phyloP scores from a whole-genome alignment of 2,329 filamentous ascomycete genomes.

The Dothideomycetidae sp. region DNA sequence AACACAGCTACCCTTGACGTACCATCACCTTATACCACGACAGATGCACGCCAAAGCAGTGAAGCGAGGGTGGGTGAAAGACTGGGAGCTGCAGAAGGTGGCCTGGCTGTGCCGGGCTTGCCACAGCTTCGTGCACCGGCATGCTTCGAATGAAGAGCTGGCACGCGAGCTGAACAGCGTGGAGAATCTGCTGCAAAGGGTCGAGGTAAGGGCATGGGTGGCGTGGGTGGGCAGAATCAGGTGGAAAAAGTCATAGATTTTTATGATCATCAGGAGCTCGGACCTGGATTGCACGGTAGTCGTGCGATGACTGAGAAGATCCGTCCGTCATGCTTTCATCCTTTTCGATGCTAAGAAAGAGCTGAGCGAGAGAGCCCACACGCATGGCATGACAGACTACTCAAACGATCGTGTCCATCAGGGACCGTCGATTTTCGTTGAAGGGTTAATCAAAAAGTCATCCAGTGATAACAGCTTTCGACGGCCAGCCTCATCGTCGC shows the following conservation, averaged over 20 bases:
- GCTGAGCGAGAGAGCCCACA: too few species aligned
- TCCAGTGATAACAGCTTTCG: too few species aligned
- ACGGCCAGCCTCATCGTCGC: too few species aligned
- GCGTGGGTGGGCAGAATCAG: slow-evolving; percentile 58
- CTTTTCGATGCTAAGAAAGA: too few species aligned
- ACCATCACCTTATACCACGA: slow-evolving; percentile 76
- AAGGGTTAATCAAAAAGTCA: too few species aligned
- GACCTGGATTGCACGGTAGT: too few species aligned
- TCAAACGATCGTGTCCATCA: too few species aligned
- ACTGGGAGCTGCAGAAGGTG: slow-evolving; percentile 61
- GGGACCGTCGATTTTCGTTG: too few species aligned
- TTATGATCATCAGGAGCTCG: too few species aligned
- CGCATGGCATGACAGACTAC: too few species aligned
- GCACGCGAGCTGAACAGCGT: slow-evolving; percentile 60
- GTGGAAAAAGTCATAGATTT: slow-evolving; percentile 46
- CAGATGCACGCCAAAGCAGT: slow-evolving; percentile 61
- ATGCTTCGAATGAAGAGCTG: slow-evolving; percentile 63
- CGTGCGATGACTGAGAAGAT: too few species aligned
- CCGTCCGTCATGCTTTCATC: too few species aligned
- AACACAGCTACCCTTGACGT: slow-evolving; percentile 61
- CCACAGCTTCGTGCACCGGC: slow-evolving; percentile 66
- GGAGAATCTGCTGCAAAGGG: slow-evolving; percentile 52
- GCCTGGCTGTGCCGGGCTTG: slow-evolving; percentile 79
- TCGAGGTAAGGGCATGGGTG: slow-evolving; percentile 58
- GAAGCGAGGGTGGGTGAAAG: slow-evolving; percentile 65